Percentiles rank a stretch among this genome's conserved stretches.
These are phyloP conservation scores for Maudiozyma bulderi DNA, from an alignment of 805 yeast genomes.

Conservation along the genomic window DNA sequence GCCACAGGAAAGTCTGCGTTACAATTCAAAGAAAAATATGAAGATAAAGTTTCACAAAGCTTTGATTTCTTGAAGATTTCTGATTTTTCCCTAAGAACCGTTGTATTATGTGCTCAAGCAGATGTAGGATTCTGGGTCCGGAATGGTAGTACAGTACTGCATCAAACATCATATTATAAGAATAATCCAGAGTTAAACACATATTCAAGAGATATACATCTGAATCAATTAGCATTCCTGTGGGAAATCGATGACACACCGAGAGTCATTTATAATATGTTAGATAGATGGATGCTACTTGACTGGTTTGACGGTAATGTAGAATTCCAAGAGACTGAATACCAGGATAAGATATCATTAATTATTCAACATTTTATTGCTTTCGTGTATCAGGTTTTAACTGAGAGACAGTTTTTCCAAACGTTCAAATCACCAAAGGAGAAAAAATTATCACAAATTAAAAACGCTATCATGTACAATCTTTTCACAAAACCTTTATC, in stretches of 20 bases:
- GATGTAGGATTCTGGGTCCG: conserved; percentile 63
- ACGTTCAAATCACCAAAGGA: conserved; percentile 30
- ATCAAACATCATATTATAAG: conserved; percentile 42
- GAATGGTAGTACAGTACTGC: conserved; percentile 49
- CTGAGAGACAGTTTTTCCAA: conserved; percentile 57
- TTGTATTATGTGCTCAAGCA: conserved; percentile 54
- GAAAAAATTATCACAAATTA: conserved; percentile 27
- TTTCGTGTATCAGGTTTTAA: conserved; percentile 56
- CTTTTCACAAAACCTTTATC: conserved; percentile 45
- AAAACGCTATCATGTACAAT: conserved; percentile 38
- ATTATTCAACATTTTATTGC: conserved; percentile 75
- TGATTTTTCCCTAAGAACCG: conserved; percentile 49
- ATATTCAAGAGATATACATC: conserved; percentile 63
- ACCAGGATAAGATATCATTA: conserved; percentile 39
- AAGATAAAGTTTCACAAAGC: conserved; percentile 1
- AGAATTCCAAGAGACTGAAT: conserved; percentile 34
- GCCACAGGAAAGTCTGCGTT: background rate
- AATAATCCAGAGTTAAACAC: conserved; percentile 43
- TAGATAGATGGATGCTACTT: conserved; percentile 54
- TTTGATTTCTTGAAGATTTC: conserved; percentile 39
- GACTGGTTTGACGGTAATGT: conserved; percentile 38
- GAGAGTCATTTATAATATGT: conserved; percentile 44
- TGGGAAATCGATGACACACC: conserved; percentile 41
- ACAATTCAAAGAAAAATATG: background rate
- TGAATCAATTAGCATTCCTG: conserved; percentile 54